These are phyloP conservation scores for Daldinia sp. DNA, from an alignment of 2,329 filamentous ascomycete genomes.

Conservation along the genomic window DNA sequence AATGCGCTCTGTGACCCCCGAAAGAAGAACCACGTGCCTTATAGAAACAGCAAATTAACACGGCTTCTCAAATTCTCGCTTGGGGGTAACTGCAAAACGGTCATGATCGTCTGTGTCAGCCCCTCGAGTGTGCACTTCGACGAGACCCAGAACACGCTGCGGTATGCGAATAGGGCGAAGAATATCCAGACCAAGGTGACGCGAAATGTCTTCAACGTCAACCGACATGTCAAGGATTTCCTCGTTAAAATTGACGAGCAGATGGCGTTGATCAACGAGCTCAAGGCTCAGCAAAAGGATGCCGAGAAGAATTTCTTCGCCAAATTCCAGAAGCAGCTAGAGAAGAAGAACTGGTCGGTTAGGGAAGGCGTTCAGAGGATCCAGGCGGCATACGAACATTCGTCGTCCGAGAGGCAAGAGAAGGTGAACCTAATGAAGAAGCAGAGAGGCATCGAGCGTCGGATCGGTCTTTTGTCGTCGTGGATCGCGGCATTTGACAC, in stretches of 20 bases:
- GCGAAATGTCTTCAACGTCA: conserved; percentile 98
- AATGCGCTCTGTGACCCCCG: conserved; percentile 95
- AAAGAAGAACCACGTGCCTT: conserved; percentile 93
- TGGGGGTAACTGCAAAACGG: conserved; percentile 96
- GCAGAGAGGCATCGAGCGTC: conserved; percentile 80
- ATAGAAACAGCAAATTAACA: conserved; percentile 97
- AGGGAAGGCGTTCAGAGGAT: conserved; percentile 83
- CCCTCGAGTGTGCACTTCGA: conserved; percentile 97
- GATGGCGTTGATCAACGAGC: conserved; percentile 93
- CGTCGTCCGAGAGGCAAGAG: conserved; percentile 78
- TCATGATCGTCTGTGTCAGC: conserved; percentile 99
- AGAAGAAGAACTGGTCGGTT: conserved; percentile 79
- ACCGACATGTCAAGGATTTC: conserved; percentile 98
- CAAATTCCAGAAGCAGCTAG: conserved; percentile 90
- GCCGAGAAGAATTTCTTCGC: conserved; percentile 81
- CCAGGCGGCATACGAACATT: conserved; percentile 83
- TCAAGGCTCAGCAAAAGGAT: conserved; percentile 92
- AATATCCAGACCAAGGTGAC: conserved; percentile 99
- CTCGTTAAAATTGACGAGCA: conserved; percentile 99
- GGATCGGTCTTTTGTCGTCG: conserved; percentile 84
- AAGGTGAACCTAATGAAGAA: conserved; percentile 82
- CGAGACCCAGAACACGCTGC: conserved; percentile 96
- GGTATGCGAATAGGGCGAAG: conserved; percentile 97
- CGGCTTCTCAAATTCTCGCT: conserved; percentile 95
- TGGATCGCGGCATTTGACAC: conserved; percentile 94